Percentiles rank a stretch among this genome's conserved stretches.
phyloP scores from a whole-genome alignment of 2,329 filamentous ascomycete genomes.

The Ceratocystis albifundus region DNA sequence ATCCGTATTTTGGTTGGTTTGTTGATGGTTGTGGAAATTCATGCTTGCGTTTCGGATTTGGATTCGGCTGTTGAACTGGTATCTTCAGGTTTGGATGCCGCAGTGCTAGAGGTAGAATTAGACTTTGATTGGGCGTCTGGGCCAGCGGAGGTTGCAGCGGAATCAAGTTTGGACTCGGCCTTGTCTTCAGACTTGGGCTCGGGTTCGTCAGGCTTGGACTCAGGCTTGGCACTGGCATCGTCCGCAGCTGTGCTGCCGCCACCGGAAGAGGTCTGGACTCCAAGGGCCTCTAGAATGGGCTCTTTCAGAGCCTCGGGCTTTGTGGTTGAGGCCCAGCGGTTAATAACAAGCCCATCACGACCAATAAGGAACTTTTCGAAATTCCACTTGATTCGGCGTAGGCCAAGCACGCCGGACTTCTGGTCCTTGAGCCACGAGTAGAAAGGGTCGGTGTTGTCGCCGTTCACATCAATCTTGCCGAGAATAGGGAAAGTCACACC shows the following conservation, averaged over 20 bases:
- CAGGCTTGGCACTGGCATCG: neutral
- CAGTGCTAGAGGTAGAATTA: neutral
- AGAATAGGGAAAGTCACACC: slow-evolving; percentile 85
- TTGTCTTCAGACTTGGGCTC: neutral
- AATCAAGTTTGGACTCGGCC: too few relatives aligned
- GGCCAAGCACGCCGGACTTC: slow-evolving; percentile 71
- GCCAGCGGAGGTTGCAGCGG: too few relatives aligned
- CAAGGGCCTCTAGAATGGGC: slow-evolving; percentile 61
- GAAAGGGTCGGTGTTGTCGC: slow-evolving; percentile 64
- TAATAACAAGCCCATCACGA: slow-evolving; percentile 72
- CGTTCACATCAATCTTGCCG: slow-evolving; percentile 90
- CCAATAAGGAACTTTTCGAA: slow-evolving; percentile 97
- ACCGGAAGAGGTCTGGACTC: neutral
- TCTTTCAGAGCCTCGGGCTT: slow-evolving; percentile 74
- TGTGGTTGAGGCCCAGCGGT: slow-evolving; percentile 75
- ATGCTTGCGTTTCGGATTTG: neutral
- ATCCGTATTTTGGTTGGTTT: neutral
- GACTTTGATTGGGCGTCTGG: neutral
- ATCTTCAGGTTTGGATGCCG: neutral
- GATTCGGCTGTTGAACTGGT: neutral
- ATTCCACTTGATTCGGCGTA: slow-evolving; percentile 97
- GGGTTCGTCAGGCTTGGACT: neutral
- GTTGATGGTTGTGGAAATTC: neutral
- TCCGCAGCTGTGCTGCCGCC: neutral
- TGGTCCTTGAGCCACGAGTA: slow-evolving; percentile 64